phyloP scores from a whole-genome alignment of 139 green algal species.

The Eudorina sp. region DNA sequence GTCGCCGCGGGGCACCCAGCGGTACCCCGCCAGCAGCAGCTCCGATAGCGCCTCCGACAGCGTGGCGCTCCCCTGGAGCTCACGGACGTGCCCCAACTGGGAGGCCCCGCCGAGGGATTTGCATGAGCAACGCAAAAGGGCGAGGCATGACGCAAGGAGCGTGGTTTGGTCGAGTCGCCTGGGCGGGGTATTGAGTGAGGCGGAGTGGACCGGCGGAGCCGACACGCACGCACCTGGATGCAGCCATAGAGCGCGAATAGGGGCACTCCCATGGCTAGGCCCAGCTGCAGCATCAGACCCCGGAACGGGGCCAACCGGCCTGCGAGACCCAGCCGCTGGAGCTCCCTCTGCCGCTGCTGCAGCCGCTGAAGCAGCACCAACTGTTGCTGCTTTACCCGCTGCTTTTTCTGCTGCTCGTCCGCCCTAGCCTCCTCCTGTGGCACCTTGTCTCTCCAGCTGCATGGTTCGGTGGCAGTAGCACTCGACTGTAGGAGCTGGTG shows the following conservation, averaged over 20 bases:
- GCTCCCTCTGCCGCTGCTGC: neutral
- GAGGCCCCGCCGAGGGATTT: too few species aligned
- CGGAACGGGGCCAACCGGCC: neutral
- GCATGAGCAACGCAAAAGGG: too few species aligned
- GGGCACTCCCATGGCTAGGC: neutral
- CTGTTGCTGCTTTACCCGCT: too few species aligned
- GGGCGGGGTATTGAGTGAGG: too few species aligned
- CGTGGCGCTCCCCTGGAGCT: neutral
- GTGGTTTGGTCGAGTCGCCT: too few species aligned
- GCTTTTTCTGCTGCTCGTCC: too few species aligned
- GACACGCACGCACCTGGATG: constrained; percentile 21
- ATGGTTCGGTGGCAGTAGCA: too few species aligned
- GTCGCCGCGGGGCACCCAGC: constrained; percentile 9
- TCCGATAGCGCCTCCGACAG: neutral
- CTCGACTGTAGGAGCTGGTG: too few species aligned
- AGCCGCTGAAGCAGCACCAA: neutral
- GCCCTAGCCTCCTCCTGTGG: too few species aligned
- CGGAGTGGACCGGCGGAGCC: too few species aligned
- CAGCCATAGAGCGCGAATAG: constrained; percentile 28
- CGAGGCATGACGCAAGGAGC: too few species aligned
- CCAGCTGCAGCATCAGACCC: neutral
- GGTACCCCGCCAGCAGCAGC: constrained; percentile 11
- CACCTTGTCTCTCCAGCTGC: too few species aligned
- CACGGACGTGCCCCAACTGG: constrained; percentile 1
- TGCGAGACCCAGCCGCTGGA: neutral